These are phyloP conservation scores for Candida nemodendra DNA, from an alignment of 805 yeast species.

Conservation along the genomic window DNA sequence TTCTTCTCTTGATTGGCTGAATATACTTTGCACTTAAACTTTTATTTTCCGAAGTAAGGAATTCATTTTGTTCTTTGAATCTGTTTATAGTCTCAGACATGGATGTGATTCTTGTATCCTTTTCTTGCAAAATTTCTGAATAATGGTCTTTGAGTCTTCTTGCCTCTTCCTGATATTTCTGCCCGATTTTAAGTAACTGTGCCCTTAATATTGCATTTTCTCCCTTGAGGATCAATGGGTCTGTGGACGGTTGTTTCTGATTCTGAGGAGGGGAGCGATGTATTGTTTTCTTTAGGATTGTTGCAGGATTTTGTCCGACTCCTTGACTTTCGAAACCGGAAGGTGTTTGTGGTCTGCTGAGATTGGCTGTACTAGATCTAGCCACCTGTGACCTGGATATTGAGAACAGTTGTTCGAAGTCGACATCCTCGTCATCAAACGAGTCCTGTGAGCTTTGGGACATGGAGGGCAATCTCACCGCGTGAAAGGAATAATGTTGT, in stretches of 20 bases:
- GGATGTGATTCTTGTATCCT: slow-evolving; percentile 23
- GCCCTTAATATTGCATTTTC: slow-evolving; percentile 77
- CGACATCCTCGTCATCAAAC: slow-evolving; percentile 34
- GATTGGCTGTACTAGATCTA: slow-evolving; percentile 5
- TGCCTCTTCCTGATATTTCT: slow-evolving; percentile 36
- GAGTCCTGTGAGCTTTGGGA: slow-evolving; percentile 25
- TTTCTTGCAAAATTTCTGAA: slow-evolving; percentile 19
- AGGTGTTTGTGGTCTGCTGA: background rate
- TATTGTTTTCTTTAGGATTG: slow-evolving; percentile 6
- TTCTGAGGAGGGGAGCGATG: background rate
- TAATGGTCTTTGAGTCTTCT: slow-evolving; percentile 36
- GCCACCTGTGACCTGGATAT: slow-evolving; percentile 5
- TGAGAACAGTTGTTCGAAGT: slow-evolving; percentile 24
- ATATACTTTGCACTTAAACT: slow-evolving; percentile 26
- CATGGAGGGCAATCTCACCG: no score
- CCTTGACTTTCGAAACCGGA: no score
- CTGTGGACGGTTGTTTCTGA: background rate
- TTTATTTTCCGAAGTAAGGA: slow-evolving; percentile 48
- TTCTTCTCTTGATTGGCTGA: slow-evolving; percentile 28
- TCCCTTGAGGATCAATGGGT: slow-evolving; percentile 48
- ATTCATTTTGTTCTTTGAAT: slow-evolving; percentile 55
- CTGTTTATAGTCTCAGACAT: slow-evolving; percentile 37
- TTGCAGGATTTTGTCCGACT: slow-evolving; percentile 10
- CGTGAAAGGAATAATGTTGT: no score
- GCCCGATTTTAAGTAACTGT: slow-evolving; percentile 50